Evolutionary conservation across 1,284 basidiomycete species (phyloP).

Genomic region (Volvariella volvacea): DNA sequence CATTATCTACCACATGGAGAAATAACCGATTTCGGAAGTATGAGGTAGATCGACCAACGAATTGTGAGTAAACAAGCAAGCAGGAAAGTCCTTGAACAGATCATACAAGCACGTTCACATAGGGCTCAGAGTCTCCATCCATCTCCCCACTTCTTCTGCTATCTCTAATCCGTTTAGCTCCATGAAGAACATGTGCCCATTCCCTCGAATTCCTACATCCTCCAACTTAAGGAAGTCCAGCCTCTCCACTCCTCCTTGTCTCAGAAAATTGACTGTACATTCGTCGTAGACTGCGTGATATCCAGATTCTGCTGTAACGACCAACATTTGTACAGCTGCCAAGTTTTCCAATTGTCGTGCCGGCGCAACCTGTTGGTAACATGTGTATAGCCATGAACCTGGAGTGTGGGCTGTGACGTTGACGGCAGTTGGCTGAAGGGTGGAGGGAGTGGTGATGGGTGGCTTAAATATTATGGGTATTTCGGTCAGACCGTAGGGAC

Average conservation of each 20-base stretch:
- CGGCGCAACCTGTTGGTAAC: slow-evolving; percentile 35
- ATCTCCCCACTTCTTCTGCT: slow-evolving; percentile 14
- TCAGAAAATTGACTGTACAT: slow-evolving; percentile 36
- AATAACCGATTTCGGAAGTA: too few species aligned
- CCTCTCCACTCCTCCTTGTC: slow-evolving; percentile 31
- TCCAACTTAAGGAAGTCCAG: slow-evolving; percentile 32
- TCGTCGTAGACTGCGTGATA: slow-evolving; percentile 43
- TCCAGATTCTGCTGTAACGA: slow-evolving; percentile 40
- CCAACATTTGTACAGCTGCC: slow-evolving; percentile 32
- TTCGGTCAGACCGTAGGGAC: slow-evolving; percentile 37
- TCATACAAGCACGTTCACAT: too few species aligned
- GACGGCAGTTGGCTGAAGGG: slow-evolving; percentile 21
- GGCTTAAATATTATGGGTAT: slow-evolving; percentile 35
- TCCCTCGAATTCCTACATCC: slow-evolving; percentile 38
- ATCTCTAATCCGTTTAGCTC: slow-evolving; percentile 39
- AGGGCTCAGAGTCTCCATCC: not conserved
- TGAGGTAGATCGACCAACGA: too few species aligned
- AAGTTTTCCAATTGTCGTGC: slow-evolving; percentile 35
- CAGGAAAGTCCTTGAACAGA: too few species aligned
- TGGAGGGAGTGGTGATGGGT: slow-evolving; percentile 27
- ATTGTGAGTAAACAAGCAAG: too few species aligned
- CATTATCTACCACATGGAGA: too few species aligned
- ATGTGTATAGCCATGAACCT: slow-evolving; percentile 22
- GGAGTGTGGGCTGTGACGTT: slow-evolving; percentile 19
- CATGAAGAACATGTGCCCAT: slow-evolving; percentile 50